Evolutionary conservation across 768 basidiomycete genomes (phyloP), one percentile per base, ranked within the genome.

Genomic region (Pleurotus salmoneostramineus): DNA sequence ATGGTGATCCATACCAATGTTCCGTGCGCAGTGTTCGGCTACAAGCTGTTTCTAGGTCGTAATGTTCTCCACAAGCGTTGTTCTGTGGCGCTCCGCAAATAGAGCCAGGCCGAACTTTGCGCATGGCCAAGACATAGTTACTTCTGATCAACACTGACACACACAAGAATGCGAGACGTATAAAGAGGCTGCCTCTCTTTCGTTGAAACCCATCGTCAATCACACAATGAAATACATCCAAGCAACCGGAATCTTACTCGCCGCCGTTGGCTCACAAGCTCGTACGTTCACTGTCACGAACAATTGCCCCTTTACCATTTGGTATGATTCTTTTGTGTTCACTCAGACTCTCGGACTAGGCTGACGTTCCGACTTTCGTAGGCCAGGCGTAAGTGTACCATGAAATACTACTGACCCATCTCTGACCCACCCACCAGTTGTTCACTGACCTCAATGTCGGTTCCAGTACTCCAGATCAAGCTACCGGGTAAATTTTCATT

Each of bases 261-360:
- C 75, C 58, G 40, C 7, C 8, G 3, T 73, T 72, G 58, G 76
- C 75, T 21, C 79, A 76, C 32, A n/a, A 36, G 52, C 1, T 27
- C 72, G 78, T 11, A 77, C 70, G 27, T 67, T 80, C 52, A 74
- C 68, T 0, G 72, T 74, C 6, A 65, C 69, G 56, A 81, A 81
- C 64, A 66, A 55, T 2, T 81, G 79, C 59, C 69, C 76, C 5
- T 80, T 76, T 65, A 81, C 79, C 1, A 65, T 81, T 51, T 81
- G 80, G 79, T 60, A 17, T 3, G 46, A 11, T 11, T 45, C 12
- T 17, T 50, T 27, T n/a, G 21, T 14, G 45, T 8, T 10, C n/a
- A 40, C 37, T 33, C 45, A 6, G 31, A 15, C 35, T 50, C 11
- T 31, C 15, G 15, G 4, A 3, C 34, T 33, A 32, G 34, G 5